Conservation (phyloP, 805 yeast genomes). For the Lachancea meyersii region DNA sequence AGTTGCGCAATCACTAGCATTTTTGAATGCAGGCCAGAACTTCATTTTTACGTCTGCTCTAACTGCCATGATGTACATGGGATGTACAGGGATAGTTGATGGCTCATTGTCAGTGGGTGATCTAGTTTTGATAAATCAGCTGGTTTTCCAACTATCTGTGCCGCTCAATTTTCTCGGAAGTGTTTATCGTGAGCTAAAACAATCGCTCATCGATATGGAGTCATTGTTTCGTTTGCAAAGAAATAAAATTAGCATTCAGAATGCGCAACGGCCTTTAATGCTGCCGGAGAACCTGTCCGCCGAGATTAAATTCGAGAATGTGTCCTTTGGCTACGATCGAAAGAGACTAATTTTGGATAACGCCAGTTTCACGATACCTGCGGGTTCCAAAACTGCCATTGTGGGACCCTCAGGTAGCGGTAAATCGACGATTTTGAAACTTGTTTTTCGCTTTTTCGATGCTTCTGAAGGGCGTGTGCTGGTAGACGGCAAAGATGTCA, state of each 20-base stretch:
- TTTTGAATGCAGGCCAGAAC: constrained; percentile 72
- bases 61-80: constrained; percentile 98
- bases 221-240: constrained; percentile 80
- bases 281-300: constrained; percentile 47
- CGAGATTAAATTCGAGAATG: constrained; percentile 83
- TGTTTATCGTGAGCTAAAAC: constrained; percentile 91
- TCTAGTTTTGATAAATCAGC: constrained; percentile 86
- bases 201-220: constrained; percentile 92
- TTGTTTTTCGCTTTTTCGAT: constrained; percentile 88
- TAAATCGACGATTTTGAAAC: constrained; percentile 78
- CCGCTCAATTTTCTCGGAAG: constrained; percentile 93
- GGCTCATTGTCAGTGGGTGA: constrained; percentile 90
- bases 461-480: constrained; percentile 68
- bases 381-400: constrained; percentile 85
- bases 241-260: constrained; percentile 59
- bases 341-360: constrained; percentile 79
- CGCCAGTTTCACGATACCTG: constrained; percentile 79
- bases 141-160: constrained; percentile 91
- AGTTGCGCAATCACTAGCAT: constrained; percentile 80
- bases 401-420: constrained; percentile 98
- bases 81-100: constrained; percentile 82
- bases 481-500: constrained; percentile 85
- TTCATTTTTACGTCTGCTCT: constrained; percentile 79
- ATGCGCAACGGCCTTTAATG: constrained; percentile 56
- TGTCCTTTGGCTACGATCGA: constrained; percentile 85